Evolutionary conservation across 2,329 filamentous ascomycete genomes (phyloP).

Genomic region (Ceratocystis diversiconidia): DNA sequence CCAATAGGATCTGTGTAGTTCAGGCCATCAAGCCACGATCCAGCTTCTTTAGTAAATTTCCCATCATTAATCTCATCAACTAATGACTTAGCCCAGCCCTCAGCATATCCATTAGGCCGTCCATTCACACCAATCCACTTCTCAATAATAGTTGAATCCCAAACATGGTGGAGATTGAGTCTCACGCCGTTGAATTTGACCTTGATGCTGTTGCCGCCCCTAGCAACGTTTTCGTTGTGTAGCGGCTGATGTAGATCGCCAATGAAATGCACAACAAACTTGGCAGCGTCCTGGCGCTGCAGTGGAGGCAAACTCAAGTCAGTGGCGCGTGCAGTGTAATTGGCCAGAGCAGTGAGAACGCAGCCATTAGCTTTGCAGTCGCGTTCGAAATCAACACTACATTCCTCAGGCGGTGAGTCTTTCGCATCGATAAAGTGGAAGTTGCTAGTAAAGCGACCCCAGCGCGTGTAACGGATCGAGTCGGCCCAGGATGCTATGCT

Average conservation of each 20-base stretch:
- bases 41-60: constrained; percentile 36
- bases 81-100: constrained; percentile 43
- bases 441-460: constrained; percentile 44
- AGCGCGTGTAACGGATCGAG: constrained; percentile 48
- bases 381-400: constrained; percentile 42
- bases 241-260: constrained; percentile 57
- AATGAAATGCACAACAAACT: constrained; percentile 54
- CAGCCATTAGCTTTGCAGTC: constrained; percentile 51
- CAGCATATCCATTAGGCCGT: constrained; percentile 36
- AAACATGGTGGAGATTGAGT: constrained; percentile 57
- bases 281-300: constrained; percentile 44
- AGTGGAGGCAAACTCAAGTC: constrained; percentile 32
- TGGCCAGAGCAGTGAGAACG: constrained; percentile 44
- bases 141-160: constrained; percentile 58
- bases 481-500: constrained; percentile 54
- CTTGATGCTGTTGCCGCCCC: constrained; percentile 54
- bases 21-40: constrained; percentile 43
- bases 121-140: constrained; percentile 45
- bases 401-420: constrained; percentile 43
- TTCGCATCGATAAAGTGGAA: constrained; percentile 59
- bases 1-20: constrained; percentile 38
- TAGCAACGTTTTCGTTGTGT: constrained; percentile 47
- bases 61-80: constrained; percentile 40
- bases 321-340: constrained; percentile 44
- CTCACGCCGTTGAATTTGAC: constrained; percentile 44